Conservation (phyloP, 305 asterid genomes). For the Fraxinus greggii region DNA sequence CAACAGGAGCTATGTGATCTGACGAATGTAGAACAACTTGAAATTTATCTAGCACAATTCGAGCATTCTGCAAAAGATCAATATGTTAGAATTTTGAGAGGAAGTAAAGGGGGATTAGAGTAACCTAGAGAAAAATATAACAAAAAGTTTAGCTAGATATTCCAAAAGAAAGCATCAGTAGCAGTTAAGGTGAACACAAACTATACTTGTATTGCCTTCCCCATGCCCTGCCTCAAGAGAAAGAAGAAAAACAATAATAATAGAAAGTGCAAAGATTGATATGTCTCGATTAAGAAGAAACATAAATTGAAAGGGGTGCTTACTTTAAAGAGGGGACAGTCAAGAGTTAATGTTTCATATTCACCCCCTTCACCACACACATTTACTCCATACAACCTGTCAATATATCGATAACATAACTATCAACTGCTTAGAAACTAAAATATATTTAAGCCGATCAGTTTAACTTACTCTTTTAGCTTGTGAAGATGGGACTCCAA, state of each 20-base stretch:
- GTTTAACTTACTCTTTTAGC: slow-evolving; percentile 72
- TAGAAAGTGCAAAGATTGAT: not conserved
- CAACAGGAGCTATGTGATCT: slow-evolving; percentile 89
- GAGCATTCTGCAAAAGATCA: slow-evolving; percentile 69
- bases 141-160: not conserved
- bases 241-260: not conserved
- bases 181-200: slow-evolving; percentile 7
- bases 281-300: slow-evolving; percentile 4
- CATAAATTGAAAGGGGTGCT: slow-evolving; percentile 27
- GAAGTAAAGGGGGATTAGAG: slow-evolving; percentile 12
- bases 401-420: slow-evolving; percentile 24
- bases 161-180: slow-evolving; percentile 12
- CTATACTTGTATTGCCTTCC: slow-evolving; percentile 9
- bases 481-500: slow-evolving; percentile 78
- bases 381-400: slow-evolving; percentile 90
- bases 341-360: slow-evolving; percentile 92
- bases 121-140: slow-evolving; percentile 16
- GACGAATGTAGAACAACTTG: slow-evolving; percentile 76
- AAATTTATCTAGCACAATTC: slow-evolving; percentile 82
- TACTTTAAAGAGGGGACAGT: slow-evolving; percentile 91
- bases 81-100: slow-evolving; percentile 27
- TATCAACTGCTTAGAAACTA: slow-evolving; percentile 7
- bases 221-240: not conserved
- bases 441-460: slow-evolving; percentile 13
- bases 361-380: slow-evolving; percentile 99